Evolutionary conservation across 495 filamentous ascomycete genomes (phyloP).

Genomic region (Acidomyces sp.): DNA sequence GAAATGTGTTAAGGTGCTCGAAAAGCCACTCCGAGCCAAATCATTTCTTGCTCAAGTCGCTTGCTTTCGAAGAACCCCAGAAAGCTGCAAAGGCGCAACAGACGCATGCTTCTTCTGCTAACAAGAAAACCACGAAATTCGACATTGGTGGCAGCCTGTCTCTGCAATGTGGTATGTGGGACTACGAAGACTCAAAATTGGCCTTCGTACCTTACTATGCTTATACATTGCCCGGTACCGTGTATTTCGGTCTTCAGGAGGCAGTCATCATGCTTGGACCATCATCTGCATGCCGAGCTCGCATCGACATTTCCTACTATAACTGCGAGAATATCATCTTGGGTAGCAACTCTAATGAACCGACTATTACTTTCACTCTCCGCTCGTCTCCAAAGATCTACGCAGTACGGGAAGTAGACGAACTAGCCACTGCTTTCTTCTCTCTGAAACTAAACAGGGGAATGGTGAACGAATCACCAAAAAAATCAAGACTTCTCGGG

Average conservation of each 20-base stretch:
- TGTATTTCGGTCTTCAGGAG: slow-evolving; percentile 17
- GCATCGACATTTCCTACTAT: slow-evolving; percentile 20
- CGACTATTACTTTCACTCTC: slow-evolving; percentile 16
- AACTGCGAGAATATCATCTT: slow-evolving; percentile 14
- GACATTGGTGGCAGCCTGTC: too few relatives aligned
- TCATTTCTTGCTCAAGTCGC: too few relatives aligned
- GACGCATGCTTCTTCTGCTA: too few relatives aligned
- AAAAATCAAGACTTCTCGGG: slow-evolving; percentile 14
- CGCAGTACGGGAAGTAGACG: slow-evolving; percentile 2
- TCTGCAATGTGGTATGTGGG: slow-evolving; percentile 17
- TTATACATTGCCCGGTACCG: slow-evolving; percentile 5
- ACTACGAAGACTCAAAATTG: slow-evolving; percentile 11
- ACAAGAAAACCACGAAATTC: too few relatives aligned
- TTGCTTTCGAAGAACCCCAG: too few relatives aligned
- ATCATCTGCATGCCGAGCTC: not conserved
- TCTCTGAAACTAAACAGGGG: not conserved
- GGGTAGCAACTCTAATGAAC: slow-evolving; percentile 11
- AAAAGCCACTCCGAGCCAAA: too few relatives aligned
- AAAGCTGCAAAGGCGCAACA: too few relatives aligned
- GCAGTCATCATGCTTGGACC: slow-evolving; percentile 12
- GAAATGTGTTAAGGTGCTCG: too few relatives aligned
- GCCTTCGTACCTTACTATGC: slow-evolving; percentile 13
- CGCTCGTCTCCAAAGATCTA: slow-evolving; percentile 18
- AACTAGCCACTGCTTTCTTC: not conserved
- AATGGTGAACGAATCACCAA: not conserved